Evolutionary conservation across 352 stramenopile species (phyloP), one percentile per base, ranked within the genome.

Genomic region (Pythium graminicola): DNA sequence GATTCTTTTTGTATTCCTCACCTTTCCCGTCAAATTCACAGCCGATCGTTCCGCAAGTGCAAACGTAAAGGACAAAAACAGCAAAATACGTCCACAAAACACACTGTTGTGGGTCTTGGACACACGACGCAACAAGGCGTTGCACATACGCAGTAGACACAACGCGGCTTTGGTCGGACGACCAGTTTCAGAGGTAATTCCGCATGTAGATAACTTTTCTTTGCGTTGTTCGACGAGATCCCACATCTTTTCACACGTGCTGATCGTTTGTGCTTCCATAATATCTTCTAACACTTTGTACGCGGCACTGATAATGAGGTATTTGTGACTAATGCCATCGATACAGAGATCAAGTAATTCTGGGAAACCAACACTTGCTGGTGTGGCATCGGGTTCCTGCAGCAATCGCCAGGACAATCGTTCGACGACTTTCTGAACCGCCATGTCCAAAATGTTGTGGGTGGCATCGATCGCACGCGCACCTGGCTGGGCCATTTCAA

Each of bases 31-130:
- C 16, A 92, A 52, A 57, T 94, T 94, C 5, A 94, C 79, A 22
- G 79, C 83, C 33, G 83, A 94, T 22, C 81, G 79, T 62, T 94
- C 83, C 24, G 81, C 91, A 8, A 94, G 65, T 26, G 81, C 69
- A 22, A 94, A 94, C 20, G 76, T 90, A 43, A 86, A 94, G 35
- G 83, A 90, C 57, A 94, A 69, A 56, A 94, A 92, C 41, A 92
- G 60, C 31, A 94, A 58, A 56, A 94, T 94, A 57, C 85, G 85
- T 36, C 83, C 83, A 40, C 83, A 94, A 38, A 94, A 94, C n/a
- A 94, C 81, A 47, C 77, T 94, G 63, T 94, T 90, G 60, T 94
- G 81, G 20, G 83, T 94, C 69, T 92, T 92, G 24, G 83, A 94
- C 42, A 92, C 57, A 22, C 83, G 79, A 4, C 83, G 81, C 57